Evolutionary conservation across 2,329 filamentous ascomycete species (phyloP), one percentile per base, ranked within the genome.

Genomic region (Xylariales sp.): DNA sequence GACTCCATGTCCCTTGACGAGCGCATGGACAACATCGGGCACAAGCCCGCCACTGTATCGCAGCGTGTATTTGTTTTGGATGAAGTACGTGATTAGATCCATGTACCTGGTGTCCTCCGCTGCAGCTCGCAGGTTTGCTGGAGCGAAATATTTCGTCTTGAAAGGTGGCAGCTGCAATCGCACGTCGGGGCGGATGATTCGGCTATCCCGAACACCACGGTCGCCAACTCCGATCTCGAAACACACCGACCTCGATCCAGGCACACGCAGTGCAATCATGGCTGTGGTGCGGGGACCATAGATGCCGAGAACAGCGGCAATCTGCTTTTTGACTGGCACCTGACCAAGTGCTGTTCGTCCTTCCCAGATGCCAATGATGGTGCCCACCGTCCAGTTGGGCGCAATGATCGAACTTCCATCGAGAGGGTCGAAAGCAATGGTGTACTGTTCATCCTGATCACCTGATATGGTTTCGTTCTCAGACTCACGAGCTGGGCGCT

Each of bases 321-420:
- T 50, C 49, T 76, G 73, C 21, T 54, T 61, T 25, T 54, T 50
- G 0, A 57, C 49, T 0, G 74, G 70, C 1, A 46, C 39, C 38
- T 65, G 63, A 3, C 52, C 47, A 1, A 79, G 60, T 0, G 73
- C 70, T 0, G 69, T 65, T 0, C 49, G 27, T 3, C 73, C 73
- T 21, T 71, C 66, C 75, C 79, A 83, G 28, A 83, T 59, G 6
- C 78, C 78, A 12, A 80, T 59, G 45, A 83, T 82, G 34, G 76
- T 71, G 16, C 75, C 75, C 7, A 79, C 75, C 1, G 71, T 66
- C 74, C 74, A 79, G 52, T 78, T 78, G 1, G 75, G 66, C 1
- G 65, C 71, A 31, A 79, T 76, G 51, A 79, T 78, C 46, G 74
- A 81, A 56, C 73, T 78, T 9, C 79, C 79, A 49, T 83, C 79